These are phyloP conservation scores for Annulohypoxylon stygium DNA, from an alignment of 495 filamentous ascomycete species.

Conservation along the genomic window DNA sequence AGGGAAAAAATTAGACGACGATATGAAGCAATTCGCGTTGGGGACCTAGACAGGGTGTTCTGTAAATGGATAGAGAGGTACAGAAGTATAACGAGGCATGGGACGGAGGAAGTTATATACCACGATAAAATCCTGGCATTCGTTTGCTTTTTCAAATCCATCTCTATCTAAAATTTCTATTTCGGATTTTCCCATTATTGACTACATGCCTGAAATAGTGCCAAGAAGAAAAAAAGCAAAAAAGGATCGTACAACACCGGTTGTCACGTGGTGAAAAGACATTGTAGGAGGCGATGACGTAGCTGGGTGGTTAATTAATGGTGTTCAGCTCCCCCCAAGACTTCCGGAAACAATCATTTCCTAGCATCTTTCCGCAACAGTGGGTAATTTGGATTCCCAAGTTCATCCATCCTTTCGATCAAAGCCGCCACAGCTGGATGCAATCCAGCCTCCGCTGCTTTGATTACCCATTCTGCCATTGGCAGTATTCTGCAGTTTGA, in stretches of 20 bases:
- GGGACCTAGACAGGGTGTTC: neutral
- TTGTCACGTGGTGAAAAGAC: too few species aligned
- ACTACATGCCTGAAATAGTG: too few species aligned
- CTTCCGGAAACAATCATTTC: too few species aligned
- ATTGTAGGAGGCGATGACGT: too few species aligned
- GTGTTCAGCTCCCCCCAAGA: too few species aligned
- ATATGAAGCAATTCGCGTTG: constrained; percentile 36
- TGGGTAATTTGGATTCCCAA: neutral
- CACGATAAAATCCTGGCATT: constrained; percentile 22
- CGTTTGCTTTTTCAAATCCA: constrained; percentile 3
- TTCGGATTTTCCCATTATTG: neutral
- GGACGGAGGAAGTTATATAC: constrained; percentile 16
- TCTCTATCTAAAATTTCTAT: neutral
- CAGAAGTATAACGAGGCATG: constrained; percentile 24
- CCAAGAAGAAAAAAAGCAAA: too few species aligned
- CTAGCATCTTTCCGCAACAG: too few species aligned
- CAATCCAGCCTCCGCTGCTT: neutral
- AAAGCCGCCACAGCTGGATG: neutral
- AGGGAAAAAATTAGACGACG: constrained; percentile 18
- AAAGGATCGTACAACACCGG: too few species aligned
- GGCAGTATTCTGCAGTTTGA: too few species aligned
- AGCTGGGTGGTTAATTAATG: too few species aligned
- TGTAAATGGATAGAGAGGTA: constrained; percentile 17
- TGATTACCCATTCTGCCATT: neutral
- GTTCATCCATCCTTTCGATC: neutral